Evolutionary conservation across 2,329 filamentous ascomycete genomes (phyloP), one percentile per base, ranked within the genome.

Genomic region (Aspergillus sp.): DNA sequence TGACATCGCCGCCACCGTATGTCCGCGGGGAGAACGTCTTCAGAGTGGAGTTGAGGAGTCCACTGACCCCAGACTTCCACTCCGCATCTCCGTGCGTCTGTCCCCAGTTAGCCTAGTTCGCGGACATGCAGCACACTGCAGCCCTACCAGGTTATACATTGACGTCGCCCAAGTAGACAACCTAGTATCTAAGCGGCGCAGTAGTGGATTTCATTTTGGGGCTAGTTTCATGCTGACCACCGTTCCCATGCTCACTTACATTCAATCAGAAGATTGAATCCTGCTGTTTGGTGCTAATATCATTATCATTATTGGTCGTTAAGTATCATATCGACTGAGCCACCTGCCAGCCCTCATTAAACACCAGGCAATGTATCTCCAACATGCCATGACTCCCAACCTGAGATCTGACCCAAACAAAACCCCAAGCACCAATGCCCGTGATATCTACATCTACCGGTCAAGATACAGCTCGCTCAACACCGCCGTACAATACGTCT

Each of bases 21-120:
- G 77, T 43, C n/a, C 72, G 62, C 0, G 76, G 70, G 16, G 75
- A 71, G 73, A 84, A 82, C 58, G 81, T 76, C 10, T 71, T 70
- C 43, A 76, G 71, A 4, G 66, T 76, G 17, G 74, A 70, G 19
- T 89, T 82, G 16, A 89, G 82, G 51, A 86, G 73, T 6, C 78
- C 77, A 38, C 75, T 66, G 1, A 77, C 63, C 10, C 74, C 63
- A 1, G 53, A 49, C 51, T 79, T 76, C 81, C 84, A 95, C 6
- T 72, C 53, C 10, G 58, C 42, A 16, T 53, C 56, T 8, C 65
- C 66, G 40, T 68, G 59, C 2, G 71, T 72, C 62, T 70, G 33
- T 14, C 10, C 13, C 5, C 14, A 11, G 17, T 32, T 13, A 51
- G 33, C 26, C 26, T 30, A 8, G 10, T 30, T 11, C 26, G 22